These are phyloP conservation scores for Auriscalpium vulgare DNA, from an alignment of 768 basidiomycete species.

Conservation along the genomic window DNA sequence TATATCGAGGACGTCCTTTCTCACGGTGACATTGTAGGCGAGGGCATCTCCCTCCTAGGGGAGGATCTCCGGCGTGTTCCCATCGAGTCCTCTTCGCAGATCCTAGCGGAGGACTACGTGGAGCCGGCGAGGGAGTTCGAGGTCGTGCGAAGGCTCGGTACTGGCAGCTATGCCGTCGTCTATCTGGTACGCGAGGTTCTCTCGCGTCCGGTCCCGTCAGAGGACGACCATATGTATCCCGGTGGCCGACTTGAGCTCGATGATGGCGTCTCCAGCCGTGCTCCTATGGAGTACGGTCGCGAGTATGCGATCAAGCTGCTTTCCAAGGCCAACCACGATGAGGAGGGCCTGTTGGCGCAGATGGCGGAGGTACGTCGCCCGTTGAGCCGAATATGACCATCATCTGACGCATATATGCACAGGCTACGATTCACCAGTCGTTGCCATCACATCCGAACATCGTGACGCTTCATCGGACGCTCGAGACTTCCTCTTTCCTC, in stretches of 20 bases:
- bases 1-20: slow-evolving; percentile 12
- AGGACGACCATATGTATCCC: slow-evolving; percentile 41
- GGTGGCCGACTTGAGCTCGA: slow-evolving; percentile 28
- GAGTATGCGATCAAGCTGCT: slow-evolving; percentile 95
- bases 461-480: slow-evolving; percentile 87
- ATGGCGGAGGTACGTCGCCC: slow-evolving; percentile 67
- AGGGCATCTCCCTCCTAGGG: slow-evolving; percentile 30
- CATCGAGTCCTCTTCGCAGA: slow-evolving; percentile 28
- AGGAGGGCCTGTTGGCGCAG: slow-evolving; percentile 82
- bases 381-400: neutral
- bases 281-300: slow-evolving; percentile 50
- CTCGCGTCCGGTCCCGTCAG: slow-evolving; percentile 28
- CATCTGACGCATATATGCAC: slow-evolving; percentile 1
- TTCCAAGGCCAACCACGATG: slow-evolving; percentile 87
- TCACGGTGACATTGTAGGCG: slow-evolving; percentile 14
- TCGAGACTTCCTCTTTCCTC: slow-evolving; percentile 87
- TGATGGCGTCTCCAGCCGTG: slow-evolving; percentile 23
- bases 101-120: slow-evolving; percentile 27
- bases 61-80: slow-evolving; percentile 57
- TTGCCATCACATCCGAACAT: slow-evolving; percentile 87
- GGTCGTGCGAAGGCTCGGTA: slow-evolving; percentile 80
- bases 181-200: slow-evolving; percentile 80
- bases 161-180: slow-evolving; percentile 89
- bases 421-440: slow-evolving; percentile 94
- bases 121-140: slow-evolving; percentile 64